Evolutionary conservation across 805 yeast genomes (phyloP), one percentile per base, ranked within the genome.

Genomic region (Candida silvatica): DNA sequence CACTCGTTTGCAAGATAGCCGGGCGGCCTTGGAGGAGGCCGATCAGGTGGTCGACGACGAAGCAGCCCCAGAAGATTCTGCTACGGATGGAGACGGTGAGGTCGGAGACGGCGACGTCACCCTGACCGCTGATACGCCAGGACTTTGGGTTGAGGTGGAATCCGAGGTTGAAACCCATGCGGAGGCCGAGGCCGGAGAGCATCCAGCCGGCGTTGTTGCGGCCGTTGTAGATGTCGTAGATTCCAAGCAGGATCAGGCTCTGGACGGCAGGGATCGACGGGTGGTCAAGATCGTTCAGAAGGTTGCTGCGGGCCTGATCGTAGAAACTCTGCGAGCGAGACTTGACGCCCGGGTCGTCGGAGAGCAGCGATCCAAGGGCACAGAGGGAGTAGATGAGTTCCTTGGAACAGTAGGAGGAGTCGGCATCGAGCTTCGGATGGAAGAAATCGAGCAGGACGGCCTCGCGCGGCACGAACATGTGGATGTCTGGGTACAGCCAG

Each of bases 401-500:
- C 37, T 61, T 62, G 22, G 77, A 72, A 46, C 82, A 76, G 51
- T 75, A 76, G 27, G 69, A 59, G 1, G 32, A 22, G 20, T 8
- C 11, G 29, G 68, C 62, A 40, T 65, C 60, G 15, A 65, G 60
- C 16, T 66, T 66, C 20, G 79, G 78, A 45, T 71, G 65, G 51
- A 74, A 75, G 49, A 76, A 75, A 36, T 77, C 83, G 34, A 63
- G 62, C 20, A 77, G 53, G 45, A 77, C 76, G 12, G 78, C 72
- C 43, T 77, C 84, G 39, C 83, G 57, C 46, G 71, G 77, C n/a
- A 77, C 64, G 44, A 74, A 77, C 58, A 71, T 65, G 45, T 73
- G 72, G 42, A 72, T 67, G 41, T 76, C 82, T 3, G 82, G 82
- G 42, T 77, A 77, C 40, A 72, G 69, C 77, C 80, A 75, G n/a